Percentiles rank a stretch among this genome's conserved stretches.
phyloP scores from a whole-genome alignment of 78 protist species.

The Dictyostelium discoideum region DNA sequence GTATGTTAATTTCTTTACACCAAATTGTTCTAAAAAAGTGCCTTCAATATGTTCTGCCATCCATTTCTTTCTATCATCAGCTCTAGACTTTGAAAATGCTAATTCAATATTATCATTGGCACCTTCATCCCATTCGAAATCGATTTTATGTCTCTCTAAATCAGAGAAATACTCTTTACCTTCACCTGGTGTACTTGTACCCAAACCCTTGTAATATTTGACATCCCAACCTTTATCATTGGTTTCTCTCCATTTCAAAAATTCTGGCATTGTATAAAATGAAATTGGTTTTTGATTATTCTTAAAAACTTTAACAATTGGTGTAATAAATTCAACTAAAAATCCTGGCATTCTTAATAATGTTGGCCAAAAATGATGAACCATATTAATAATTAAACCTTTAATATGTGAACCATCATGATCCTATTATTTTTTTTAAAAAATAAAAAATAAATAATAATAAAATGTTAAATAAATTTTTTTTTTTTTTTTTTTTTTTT shows the following conservation, averaged over 20 bases:
- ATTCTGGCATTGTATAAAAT: constrained; percentile 88
- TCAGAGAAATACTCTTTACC: constrained; percentile 97
- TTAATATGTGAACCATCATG: constrained; percentile 99
- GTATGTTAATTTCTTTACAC: constrained; percentile 4
- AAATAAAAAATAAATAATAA: too few relatives aligned
- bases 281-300: background rate
- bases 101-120: constrained; percentile 89
- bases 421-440: constrained; percentile 85
- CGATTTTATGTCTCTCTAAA: constrained; percentile 87
- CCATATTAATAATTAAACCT: constrained; percentile 98
- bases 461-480: too few relatives aligned
- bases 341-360: constrained; percentile 92
- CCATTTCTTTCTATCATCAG: constrained; percentile 98
- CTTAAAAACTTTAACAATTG: constrained; percentile 95
- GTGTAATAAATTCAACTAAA: constrained; percentile 98
- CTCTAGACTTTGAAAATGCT: constrained; percentile 92
- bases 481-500: too few relatives aligned
- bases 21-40: constrained; percentile 69
- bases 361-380: constrained; percentile 98
- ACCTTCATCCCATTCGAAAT: constrained; percentile 82
- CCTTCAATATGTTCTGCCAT: constrained; percentile 71
- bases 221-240: constrained; percentile 77
- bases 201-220: constrained; percentile 99
- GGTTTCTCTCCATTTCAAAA: constrained; percentile 84
- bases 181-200: constrained; percentile 95